A percentile compares a stretch with the other conserved stretches of the same genome.
phyloP scores from a whole-genome alignment of 2,329 filamentous ascomycete genomes.

The Aspergillus sergii region DNA sequence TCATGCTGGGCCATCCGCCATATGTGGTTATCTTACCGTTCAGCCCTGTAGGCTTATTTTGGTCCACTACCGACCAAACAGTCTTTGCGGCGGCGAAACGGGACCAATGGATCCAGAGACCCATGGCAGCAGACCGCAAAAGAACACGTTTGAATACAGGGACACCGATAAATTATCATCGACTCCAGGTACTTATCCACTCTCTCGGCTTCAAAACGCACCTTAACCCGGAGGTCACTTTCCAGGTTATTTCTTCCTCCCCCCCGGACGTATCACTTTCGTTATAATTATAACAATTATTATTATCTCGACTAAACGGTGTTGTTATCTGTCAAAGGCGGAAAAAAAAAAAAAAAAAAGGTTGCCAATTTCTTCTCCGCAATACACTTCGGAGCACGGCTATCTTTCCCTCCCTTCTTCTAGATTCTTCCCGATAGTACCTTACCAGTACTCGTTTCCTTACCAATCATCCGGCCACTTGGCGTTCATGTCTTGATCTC shows the following conservation, averaged over 20 bases:
- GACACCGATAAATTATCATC: constrained; percentile 1
- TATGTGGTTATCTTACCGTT: constrained; percentile 17
- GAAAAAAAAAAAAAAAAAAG: not conserved
- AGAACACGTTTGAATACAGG: constrained; percentile 29
- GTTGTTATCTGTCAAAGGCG: not conserved
- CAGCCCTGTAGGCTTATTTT: constrained; percentile 23
- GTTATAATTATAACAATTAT: not conserved
- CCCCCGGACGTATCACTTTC: not conserved
- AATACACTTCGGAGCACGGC: not conserved
- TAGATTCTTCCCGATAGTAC: constrained; percentile 23
- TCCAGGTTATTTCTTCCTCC: not conserved
- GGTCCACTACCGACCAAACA: constrained; percentile 10
- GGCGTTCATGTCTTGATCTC: constrained; percentile 28
- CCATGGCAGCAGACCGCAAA: constrained; percentile 14
- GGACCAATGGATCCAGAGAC: constrained; percentile 14
- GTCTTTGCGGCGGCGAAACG: constrained; percentile 4
- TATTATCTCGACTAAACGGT: not conserved
- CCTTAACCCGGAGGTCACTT: constrained; percentile 7
- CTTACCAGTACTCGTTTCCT: constrained; percentile 12
- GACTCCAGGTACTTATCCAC: constrained; percentile 6
- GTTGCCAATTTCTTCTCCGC: not conserved
- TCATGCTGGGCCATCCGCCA: constrained; percentile 1
- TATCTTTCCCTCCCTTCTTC: constrained; percentile 20
- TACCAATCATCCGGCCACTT: constrained; percentile 27
- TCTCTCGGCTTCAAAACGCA: constrained; percentile 3